These are phyloP conservation scores for Claviceps capensis DNA, from an alignment of 2,329 filamentous ascomycete species.

Conservation along the genomic window DNA sequence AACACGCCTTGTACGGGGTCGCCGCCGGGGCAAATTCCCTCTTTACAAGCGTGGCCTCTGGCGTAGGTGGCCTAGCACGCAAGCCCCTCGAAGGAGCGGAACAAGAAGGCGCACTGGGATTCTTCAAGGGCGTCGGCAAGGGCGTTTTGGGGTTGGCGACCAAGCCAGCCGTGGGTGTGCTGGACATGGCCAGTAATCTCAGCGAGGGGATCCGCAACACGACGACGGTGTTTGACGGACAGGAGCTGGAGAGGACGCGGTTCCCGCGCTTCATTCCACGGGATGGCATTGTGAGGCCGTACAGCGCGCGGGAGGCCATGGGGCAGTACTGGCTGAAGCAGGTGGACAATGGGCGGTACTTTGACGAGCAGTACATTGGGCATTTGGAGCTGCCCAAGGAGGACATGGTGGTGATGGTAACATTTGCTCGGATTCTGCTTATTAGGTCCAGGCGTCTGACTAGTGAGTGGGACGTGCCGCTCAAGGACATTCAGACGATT, in stretches of 20 bases:
- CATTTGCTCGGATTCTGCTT: constrained; percentile 75
- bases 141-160: constrained; percentile 88
- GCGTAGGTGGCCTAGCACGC: constrained; percentile 81
- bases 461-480: constrained; percentile 88
- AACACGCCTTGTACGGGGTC: constrained; percentile 93
- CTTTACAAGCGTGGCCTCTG: constrained; percentile 80
- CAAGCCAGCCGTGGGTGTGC: constrained; percentile 90
- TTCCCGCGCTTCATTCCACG: constrained; percentile 81
- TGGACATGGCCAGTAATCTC: constrained; percentile 93
- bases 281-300: constrained; percentile 88
- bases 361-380: constrained; percentile 94
- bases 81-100: constrained; percentile 94
- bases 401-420: constrained; percentile 83
- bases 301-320: constrained; percentile 85
- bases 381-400: constrained; percentile 84
- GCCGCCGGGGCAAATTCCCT: constrained; percentile 92
- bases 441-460: constrained; percentile 74
- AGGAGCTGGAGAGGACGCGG: constrained; percentile 89
- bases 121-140: constrained; percentile 96
- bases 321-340: constrained; percentile 99
- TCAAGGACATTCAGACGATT: constrained; percentile 95
- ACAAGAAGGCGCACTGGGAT: constrained; percentile 83
- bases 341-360: constrained; percentile 92
- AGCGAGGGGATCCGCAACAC: constrained; percentile 97
- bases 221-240: constrained; percentile 92